A percentile compares a stretch with the other conserved stretches of the same genome.
Conservation (phyloP, 2,329 filamentous ascomycete species). For the Elsinoe fawcettii region DNA sequence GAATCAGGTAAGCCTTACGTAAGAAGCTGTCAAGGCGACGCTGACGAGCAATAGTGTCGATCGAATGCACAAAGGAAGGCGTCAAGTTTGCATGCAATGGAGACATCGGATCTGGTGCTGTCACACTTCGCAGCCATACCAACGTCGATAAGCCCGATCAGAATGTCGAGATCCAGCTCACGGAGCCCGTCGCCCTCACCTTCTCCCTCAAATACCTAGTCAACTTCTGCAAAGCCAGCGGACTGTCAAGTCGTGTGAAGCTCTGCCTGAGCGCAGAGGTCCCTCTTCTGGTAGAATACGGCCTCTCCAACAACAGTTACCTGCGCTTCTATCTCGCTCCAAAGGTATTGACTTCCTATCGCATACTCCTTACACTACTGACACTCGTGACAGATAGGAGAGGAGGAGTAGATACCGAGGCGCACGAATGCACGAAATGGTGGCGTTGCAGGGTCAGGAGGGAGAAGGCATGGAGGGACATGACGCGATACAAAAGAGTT, state of each 20-base stretch:
- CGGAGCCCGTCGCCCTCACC: constrained; percentile 85
- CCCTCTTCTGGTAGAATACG: constrained; percentile 90
- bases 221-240: constrained; percentile 98
- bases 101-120: constrained; percentile 91
- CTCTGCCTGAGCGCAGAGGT: constrained; percentile 95
- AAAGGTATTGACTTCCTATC: constrained; percentile 58
- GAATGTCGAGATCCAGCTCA: constrained; percentile 82
- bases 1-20: constrained; percentile 68
- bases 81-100: constrained; percentile 90
- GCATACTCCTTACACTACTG: constrained; percentile 25
- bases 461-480: not conserved
- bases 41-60: constrained; percentile 58
- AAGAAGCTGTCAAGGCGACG: constrained; percentile 4
- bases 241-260: constrained; percentile 72
- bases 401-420: constrained; percentile 47
- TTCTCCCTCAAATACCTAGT: constrained; percentile 99
- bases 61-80: constrained; percentile 94
- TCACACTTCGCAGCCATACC: constrained; percentile 81
- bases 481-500: not conserved
- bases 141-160: constrained; percentile 82
- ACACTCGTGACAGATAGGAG: constrained; percentile 55
- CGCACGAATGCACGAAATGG: constrained; percentile 13
- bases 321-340: constrained; percentile 96
- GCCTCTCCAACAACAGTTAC: constrained; percentile 71
- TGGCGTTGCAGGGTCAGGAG: constrained; percentile 14